Evolutionary conservation across 345 rosid genomes (phyloP).

Genomic region (Heritiera littoralis): DNA sequence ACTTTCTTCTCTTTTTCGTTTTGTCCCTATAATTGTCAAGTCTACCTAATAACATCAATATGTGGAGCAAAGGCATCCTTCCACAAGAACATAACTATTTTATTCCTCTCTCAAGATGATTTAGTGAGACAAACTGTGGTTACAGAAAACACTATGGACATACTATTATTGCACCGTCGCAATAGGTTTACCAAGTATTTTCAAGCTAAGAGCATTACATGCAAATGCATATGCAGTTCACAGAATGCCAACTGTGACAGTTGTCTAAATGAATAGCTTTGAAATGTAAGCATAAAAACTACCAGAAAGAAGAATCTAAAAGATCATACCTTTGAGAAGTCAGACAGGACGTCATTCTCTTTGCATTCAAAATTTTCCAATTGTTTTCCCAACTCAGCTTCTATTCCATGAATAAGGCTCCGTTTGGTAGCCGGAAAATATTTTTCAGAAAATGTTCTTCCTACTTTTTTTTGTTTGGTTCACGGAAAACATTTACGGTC

Average conservation of each 20-base stretch:
- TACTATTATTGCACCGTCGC: not conserved
- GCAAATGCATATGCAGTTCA: slow-evolving; percentile 2
- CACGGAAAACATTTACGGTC: too few species aligned
- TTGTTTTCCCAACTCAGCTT: slow-evolving; percentile 66
- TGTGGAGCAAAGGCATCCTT: not conserved
- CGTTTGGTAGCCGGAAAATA: too few species aligned
- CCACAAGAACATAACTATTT: not conserved
- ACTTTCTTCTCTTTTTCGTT: too few species aligned
- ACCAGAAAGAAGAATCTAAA: not conserved
- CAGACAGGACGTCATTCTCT: slow-evolving; percentile 74
- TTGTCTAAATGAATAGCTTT: not conserved
- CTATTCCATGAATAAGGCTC: slow-evolving; percentile 81
- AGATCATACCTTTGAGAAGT: slow-evolving; percentile 62
- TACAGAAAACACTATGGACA: not conserved
- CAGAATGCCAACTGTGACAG: not conserved
- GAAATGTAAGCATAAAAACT: not conserved
- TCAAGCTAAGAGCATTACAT: not conserved
- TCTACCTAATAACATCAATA: not conserved
- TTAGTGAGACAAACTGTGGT: not conserved
- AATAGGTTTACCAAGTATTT: not conserved
- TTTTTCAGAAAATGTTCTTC: too few species aligned
- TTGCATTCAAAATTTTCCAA: slow-evolving; percentile 63
- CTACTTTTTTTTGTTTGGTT: too few species aligned
- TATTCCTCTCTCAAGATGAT: not conserved
- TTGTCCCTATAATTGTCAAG: too few species aligned